These are phyloP conservation scores for Bullera alba DNA, from an alignment of 768 basidiomycete species.

Conservation along the genomic window DNA sequence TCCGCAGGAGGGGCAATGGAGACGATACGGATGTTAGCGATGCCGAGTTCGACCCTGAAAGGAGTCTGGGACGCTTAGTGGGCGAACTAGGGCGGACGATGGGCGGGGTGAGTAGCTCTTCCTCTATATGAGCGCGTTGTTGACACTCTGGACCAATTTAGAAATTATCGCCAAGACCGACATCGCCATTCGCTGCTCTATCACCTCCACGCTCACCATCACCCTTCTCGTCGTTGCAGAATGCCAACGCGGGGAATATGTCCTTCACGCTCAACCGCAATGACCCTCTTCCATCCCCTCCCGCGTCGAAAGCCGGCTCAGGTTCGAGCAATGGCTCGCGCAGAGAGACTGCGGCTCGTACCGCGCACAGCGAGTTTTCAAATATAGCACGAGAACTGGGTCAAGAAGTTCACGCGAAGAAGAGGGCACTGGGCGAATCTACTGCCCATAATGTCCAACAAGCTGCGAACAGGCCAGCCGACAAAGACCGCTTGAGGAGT, in stretches of 20 bases:
- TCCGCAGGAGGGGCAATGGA: slow-evolving; percentile 47
- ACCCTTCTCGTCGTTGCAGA: slow-evolving; percentile 17
- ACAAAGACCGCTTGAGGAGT: background rate
- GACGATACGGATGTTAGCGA: slow-evolving; percentile 65
- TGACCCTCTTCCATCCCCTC: slow-evolving; percentile 29
- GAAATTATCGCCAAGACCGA: slow-evolving; percentile 26
- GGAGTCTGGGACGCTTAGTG: slow-evolving; percentile 40
- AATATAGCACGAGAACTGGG: slow-evolving; percentile 6
- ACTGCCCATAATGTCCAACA: slow-evolving; percentile 3
- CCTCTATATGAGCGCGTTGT: background rate
- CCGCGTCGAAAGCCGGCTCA: slow-evolving; percentile 15
- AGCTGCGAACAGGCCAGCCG: background rate
- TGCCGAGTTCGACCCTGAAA: slow-evolving; percentile 49
- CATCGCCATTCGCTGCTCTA: slow-evolving; percentile 30
- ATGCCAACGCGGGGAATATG: slow-evolving; percentile 15
- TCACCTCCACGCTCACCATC: slow-evolving; percentile 30
- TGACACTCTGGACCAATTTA: background rate
- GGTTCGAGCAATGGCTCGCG: slow-evolving; percentile 5
- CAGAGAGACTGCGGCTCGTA: background rate
- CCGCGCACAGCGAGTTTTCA: background rate
- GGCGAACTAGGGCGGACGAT: slow-evolving; percentile 38
- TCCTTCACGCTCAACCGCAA: slow-evolving; percentile 30
- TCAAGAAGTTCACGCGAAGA: slow-evolving; percentile 1
- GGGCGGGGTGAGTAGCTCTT: slow-evolving; percentile 24
- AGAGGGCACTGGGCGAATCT: slow-evolving; percentile 1